Conservation (phyloP, 768 basidiomycete genomes). For the Pleurotus djamor region DNA sequence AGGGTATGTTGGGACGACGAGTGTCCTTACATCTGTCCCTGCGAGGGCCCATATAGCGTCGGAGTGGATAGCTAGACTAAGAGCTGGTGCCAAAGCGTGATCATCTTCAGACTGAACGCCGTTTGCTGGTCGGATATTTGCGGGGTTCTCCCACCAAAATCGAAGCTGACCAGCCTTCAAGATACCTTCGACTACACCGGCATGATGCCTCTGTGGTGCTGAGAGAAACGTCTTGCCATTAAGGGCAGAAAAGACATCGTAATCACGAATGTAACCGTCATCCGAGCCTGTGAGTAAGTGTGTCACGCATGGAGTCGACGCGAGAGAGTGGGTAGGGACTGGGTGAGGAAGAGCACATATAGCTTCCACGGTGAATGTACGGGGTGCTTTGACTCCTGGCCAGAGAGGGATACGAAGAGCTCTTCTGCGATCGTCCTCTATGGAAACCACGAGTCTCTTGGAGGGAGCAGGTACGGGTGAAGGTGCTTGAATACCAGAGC, state of each 20-base stretch:
- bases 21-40: conserved; percentile 72
- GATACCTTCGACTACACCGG: conserved; percentile 87
- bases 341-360: conserved; percentile 91
- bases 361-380: conserved; percentile 84
- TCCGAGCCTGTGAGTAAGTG: conserved; percentile 90
- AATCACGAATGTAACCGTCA: conserved; percentile 91
- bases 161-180: conserved; percentile 87
- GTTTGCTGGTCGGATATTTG: conserved; percentile 21
- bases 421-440: conserved; percentile 50
- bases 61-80: conserved; percentile 88
- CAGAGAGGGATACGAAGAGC: conserved; percentile 31
- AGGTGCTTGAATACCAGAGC: conserved; percentile 9
- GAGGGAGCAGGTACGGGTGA: conserved; percentile 29
- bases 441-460: conserved; percentile 47
- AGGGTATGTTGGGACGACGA: conserved; percentile 10
- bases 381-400: conserved; percentile 31
- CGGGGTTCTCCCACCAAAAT: conserved; percentile 90
- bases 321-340: conserved; percentile 83
- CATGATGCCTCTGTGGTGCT: conserved; percentile 85
- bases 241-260: conserved; percentile 86
- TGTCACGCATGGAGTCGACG: conserved; percentile 82
- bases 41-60: conserved; percentile 93
- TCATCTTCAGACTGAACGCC: conserved; percentile 44
- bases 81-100: conserved; percentile 65
- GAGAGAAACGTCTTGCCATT: conserved; percentile 88